Conservation (phyloP, 805 yeast species). For the Kodamaea kaohsiungensis region DNA sequence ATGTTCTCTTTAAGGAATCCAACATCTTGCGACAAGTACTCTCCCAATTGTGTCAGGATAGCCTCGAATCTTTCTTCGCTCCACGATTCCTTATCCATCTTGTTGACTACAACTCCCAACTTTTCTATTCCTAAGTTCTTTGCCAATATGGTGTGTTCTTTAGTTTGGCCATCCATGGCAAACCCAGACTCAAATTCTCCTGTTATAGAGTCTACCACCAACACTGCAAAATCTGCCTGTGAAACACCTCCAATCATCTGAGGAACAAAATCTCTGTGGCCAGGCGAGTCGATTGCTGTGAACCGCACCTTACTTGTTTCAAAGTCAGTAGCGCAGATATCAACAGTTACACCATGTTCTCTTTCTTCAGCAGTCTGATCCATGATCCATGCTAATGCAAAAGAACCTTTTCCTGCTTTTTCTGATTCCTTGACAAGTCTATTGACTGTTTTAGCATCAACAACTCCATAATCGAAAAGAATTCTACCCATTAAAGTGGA, state of each 20-base stretch:
- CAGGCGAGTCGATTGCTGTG: constrained; percentile 83
- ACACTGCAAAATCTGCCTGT: constrained; percentile 73
- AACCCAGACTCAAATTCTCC: constrained; percentile 76
- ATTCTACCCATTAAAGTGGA: constrained; percentile 78
- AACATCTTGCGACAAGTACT: constrained; percentile 53
- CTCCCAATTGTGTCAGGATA: constrained; percentile 49
- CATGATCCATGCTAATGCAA: constrained; percentile 84
- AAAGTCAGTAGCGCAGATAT: constrained; percentile 67
- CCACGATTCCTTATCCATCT: constrained; percentile 68
- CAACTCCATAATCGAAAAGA: constrained; percentile 64
- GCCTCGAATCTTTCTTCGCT: constrained; percentile 50
- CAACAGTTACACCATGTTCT: constrained; percentile 75
- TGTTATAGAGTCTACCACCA: constrained; percentile 65
- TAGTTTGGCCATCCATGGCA: constrained; percentile 69
- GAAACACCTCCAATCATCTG: constrained; percentile 83
- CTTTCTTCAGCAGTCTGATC: constrained; percentile 81
- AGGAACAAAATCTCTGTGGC: constrained; percentile 81
- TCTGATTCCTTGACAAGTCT: constrained; percentile 66
- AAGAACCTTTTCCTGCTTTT: constrained; percentile 70
- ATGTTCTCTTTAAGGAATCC: constrained; percentile 48
- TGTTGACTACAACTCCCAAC: constrained; percentile 65
- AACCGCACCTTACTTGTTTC: constrained; percentile 56
- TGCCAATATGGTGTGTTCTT: constrained; percentile 73
- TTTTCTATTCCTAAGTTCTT: constrained; percentile 64
- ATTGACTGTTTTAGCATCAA: constrained; percentile 63